Evolutionary conservation across 176 grass and related monocot species (phyloP).

Genomic region (Tuctoria greenei): DNA sequence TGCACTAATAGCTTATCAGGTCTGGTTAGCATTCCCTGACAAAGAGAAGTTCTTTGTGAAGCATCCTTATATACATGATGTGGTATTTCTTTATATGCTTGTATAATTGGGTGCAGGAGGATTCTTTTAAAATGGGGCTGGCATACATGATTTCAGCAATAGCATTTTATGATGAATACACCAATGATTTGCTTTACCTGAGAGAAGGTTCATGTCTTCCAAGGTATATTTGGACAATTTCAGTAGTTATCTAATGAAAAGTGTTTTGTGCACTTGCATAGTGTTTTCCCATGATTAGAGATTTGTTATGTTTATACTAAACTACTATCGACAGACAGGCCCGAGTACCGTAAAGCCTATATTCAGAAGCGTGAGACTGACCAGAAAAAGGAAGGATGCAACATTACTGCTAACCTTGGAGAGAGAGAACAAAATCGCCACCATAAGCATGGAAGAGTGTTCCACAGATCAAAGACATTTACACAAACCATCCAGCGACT

Average conservation of each 20-base stretch:
- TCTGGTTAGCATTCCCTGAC: slow-evolving; percentile 10
- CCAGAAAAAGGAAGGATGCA: slow-evolving; percentile 27
- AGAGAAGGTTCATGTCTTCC: slow-evolving; percentile 92
- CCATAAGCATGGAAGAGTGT: slow-evolving; percentile 35
- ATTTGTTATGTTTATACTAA: slow-evolving; percentile 20
- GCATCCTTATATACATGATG: background rate
- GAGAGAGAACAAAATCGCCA: slow-evolving; percentile 38
- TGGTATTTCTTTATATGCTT: background rate
- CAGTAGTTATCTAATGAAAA: slow-evolving; percentile 1
- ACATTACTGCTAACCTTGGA: background rate
- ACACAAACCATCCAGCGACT: slow-evolving; percentile 61
- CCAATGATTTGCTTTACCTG: slow-evolving; percentile 88
- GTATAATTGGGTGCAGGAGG: slow-evolving; percentile 38
- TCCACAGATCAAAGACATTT: slow-evolving; percentile 54
- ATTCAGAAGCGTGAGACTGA: slow-evolving; percentile 29
- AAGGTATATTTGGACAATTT: slow-evolving; percentile 45
- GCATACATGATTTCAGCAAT: slow-evolving; percentile 72
- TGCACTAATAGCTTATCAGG: slow-evolving; percentile 76
- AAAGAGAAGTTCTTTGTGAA: background rate
- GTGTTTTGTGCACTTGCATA: slow-evolving; percentile 5
- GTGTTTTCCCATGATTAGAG: background rate
- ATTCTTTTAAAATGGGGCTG: slow-evolving; percentile 70
- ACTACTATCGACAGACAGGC: slow-evolving; percentile 65
- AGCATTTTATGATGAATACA: slow-evolving; percentile 85
- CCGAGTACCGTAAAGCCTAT: slow-evolving; percentile 65